Base-by-base conservation (phyloP, 2,329 filamentous ascomycete genomes). In the Plectosphaerella plurivora region DNA sequence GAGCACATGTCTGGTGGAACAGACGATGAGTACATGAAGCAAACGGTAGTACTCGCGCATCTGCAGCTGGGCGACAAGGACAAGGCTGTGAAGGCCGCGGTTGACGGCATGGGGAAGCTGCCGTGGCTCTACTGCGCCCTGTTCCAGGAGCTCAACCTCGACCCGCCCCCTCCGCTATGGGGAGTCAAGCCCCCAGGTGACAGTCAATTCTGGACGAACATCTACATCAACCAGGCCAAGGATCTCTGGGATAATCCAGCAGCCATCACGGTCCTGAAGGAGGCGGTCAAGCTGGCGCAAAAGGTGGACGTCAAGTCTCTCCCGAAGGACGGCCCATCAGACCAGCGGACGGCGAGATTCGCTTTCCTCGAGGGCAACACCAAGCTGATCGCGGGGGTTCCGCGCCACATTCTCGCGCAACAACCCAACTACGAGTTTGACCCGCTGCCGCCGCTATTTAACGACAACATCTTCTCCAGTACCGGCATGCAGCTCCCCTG, bases 121-220 rank as follows among this genome's bases (percentile, higher is more conserved):
- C 93, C 94, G 0, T 99, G 92, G 91, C 76, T 97, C 3, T 91
- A 93, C 61, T 85, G 82, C 51, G 78, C 85, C 20, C 74, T 99
- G 4, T 94, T 93, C 65, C 86, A 89, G 60, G 88, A 90, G 47
- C 75, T 97, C 24, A 85, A 87, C 57, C 77, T 97, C 28, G 87
- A 91, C 59, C 71, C 89, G 8, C 92, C 94, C 2, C 86, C 86
- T 35, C 81, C 84, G 0, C 81, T 97, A 33, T 97, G 94, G 93
- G 92, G 89, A 49, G 80, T 86, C 55, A 78, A 83, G 61, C 82
- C 85, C 1, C 80, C 83, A 28, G 77, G 84, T 45, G 81, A 91
- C 58, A 63, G 66, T 18, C 77, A 82, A 51, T 79, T 96, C 37
- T 82, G 90, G 61, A 83, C 84, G 5, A 83, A 88, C 61, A 77